These are phyloP conservation scores for Halteria grandinella DNA, from an alignment of 73 alveolate genomes.

Conservation along the genomic window DNA sequence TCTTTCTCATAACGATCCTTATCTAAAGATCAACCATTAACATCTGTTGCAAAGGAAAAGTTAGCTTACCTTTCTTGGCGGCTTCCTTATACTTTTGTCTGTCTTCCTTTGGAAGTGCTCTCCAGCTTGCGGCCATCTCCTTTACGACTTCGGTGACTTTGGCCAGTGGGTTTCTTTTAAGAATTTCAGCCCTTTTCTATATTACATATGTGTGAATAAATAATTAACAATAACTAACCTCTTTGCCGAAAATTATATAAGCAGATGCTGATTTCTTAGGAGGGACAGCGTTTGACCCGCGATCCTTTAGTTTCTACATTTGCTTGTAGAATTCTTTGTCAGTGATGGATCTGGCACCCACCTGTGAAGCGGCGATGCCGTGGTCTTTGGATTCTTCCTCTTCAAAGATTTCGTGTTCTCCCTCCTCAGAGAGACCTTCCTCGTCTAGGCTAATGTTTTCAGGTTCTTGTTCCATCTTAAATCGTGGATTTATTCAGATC, in stretches of 20 bases:
- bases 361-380: too few relatives aligned
- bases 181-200: conserved; percentile 55
- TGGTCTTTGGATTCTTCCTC: too few relatives aligned
- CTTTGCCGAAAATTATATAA: conserved; percentile 42
- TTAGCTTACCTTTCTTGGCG: conserved; percentile 54
- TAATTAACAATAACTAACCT: conserved; percentile 3
- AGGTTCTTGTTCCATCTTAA: too few relatives aligned
- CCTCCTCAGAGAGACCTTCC: too few relatives aligned
- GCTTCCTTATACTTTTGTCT: conserved; percentile 35
- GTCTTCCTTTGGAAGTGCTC: conserved; percentile 47
- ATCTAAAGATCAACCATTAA: background rate
- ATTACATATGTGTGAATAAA: background rate
- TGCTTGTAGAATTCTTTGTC: conserved; percentile 48
- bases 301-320: conserved; percentile 48
- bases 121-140: conserved; percentile 65
- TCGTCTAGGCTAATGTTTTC: too few relatives aligned
- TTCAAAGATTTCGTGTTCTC: too few relatives aligned
- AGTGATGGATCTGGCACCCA: too few relatives aligned
- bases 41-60: too few relatives aligned
- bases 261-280: conserved; percentile 52
- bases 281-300: conserved; percentile 42
- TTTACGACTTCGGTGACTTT: conserved; percentile 63
- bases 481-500: too few relatives aligned
- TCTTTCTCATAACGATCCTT: conserved; percentile 50
- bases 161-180: conserved; percentile 43